A percentile compares a stretch with the other conserved stretches of the same genome.
Conservation (phyloP, 1,284 basidiomycete genomes). For the Moniliophthora roreri region DNA sequence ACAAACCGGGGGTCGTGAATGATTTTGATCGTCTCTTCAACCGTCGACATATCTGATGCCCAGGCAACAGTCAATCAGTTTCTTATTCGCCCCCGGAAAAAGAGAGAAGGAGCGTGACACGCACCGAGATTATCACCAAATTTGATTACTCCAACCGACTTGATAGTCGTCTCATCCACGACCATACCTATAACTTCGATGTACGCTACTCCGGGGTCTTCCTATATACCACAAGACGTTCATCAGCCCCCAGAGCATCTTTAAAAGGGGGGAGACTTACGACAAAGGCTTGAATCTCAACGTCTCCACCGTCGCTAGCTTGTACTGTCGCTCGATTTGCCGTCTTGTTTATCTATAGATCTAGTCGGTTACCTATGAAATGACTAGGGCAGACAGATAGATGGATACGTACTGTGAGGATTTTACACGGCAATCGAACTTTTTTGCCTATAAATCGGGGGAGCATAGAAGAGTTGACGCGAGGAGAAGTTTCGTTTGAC, state of each 20-base stretch:
- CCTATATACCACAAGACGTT: not conserved
- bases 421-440: constrained; percentile 75
- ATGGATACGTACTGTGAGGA: constrained; percentile 51
- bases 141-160: constrained; percentile 59
- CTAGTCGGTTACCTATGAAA: constrained; percentile 6
- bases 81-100: not conserved
- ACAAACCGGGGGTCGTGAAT: constrained; percentile 63
- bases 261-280: constrained; percentile 33
- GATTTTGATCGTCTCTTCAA: constrained; percentile 64
- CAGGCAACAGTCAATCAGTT: not conserved
- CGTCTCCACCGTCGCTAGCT: constrained; percentile 71
- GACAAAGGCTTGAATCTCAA: constrained; percentile 51
- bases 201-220: constrained; percentile 33
- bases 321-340: constrained; percentile 62
- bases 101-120: too few species aligned
- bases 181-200: constrained; percentile 80
- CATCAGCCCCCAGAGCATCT: not conserved
- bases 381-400: not conserved
- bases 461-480: constrained; percentile 67
- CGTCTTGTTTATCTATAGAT: constrained; percentile 41
- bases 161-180: constrained; percentile 57
- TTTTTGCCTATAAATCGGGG: constrained; percentile 53
- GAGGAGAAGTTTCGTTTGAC: constrained; percentile 49
- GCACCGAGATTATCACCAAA: constrained; percentile 69
- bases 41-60: constrained; percentile 59